phyloP scores from a whole-genome alignment of 306 rosid genomes.

The Cicer yamashitae region DNA sequence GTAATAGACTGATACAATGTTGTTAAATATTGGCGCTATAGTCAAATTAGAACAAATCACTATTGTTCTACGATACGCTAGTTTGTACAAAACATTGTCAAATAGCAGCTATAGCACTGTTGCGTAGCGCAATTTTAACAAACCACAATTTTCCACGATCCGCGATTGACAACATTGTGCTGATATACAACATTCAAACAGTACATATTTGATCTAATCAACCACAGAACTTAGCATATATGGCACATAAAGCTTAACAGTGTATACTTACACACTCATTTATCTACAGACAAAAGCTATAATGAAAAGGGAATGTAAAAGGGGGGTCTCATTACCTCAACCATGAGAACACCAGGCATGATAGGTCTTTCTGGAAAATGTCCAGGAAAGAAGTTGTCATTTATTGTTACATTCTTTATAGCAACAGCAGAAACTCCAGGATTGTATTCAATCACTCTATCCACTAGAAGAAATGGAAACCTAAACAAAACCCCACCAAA shows the following conservation, averaged over 20 bases:
- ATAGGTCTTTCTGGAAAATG: constrained; percentile 97
- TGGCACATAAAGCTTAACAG: not conserved
- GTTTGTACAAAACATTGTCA: too few relatives aligned
- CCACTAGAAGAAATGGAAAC: constrained; percentile 94
- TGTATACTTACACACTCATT: not conserved
- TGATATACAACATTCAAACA: constrained; percentile 10
- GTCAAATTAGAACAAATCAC: too few relatives aligned
- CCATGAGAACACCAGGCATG: constrained; percentile 93
- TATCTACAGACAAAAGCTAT: not conserved
- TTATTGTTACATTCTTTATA: constrained; percentile 75
- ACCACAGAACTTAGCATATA: not conserved
- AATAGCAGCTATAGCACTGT: too few relatives aligned
- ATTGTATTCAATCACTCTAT: constrained; percentile 78
- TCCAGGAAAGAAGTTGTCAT: constrained; percentile 95
- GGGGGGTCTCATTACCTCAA: constrained; percentile 67
- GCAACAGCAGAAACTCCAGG: constrained; percentile 68
- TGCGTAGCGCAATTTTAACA: too few relatives aligned
- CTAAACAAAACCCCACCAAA: constrained; percentile 50
- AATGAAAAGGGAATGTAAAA: not conserved
- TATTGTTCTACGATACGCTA: too few relatives aligned
- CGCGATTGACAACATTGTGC: too few relatives aligned
- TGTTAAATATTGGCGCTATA: too few relatives aligned
- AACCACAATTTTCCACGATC: too few relatives aligned
- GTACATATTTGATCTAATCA: not conserved
- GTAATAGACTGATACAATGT: not conserved